A percentile compares a stretch with the other conserved stretches of the same genome.
Evolutionary conservation across 1,139 yeast species (phyloP).

Genomic region (Yamadazyma spencermartinsiae): DNA sequence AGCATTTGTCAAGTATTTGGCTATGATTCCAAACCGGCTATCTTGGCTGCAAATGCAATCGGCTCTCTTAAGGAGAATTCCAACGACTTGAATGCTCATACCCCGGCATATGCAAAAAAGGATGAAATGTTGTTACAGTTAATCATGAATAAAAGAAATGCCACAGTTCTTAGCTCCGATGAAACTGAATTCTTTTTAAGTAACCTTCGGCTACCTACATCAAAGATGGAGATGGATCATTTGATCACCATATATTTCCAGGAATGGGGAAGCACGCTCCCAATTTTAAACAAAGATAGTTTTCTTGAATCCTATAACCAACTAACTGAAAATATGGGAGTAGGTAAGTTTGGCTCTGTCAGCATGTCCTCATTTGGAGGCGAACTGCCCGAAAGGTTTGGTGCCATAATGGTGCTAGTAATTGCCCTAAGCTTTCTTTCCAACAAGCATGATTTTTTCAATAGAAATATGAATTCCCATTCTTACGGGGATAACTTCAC

Average conservation of each 20-base stretch:
- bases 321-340: slow-evolving; percentile 45
- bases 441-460: slow-evolving; percentile 28
- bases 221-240: slow-evolving; percentile 57
- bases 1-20: slow-evolving; percentile 70
- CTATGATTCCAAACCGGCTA: slow-evolving; percentile 65
- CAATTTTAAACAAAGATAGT: slow-evolving; percentile 65
- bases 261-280: slow-evolving; percentile 75
- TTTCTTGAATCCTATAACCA: slow-evolving; percentile 60
- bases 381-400: slow-evolving; percentile 55
- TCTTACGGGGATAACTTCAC: slow-evolving; percentile 22
- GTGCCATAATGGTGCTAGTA: slow-evolving; percentile 57
- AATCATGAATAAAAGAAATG: slow-evolving; percentile 33
- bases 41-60: slow-evolving; percentile 65
- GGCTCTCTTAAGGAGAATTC: slow-evolving; percentile 61
- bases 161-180: slow-evolving; percentile 22
- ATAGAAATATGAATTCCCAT: slow-evolving; percentile 17
- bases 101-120: slow-evolving; percentile 6
- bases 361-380: slow-evolving; percentile 16
- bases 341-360: slow-evolving; percentile 12
- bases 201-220: slow-evolving; percentile 47
- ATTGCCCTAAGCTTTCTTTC: slow-evolving; percentile 58
- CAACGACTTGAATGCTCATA: slow-evolving; percentile 19
- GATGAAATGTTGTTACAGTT: slow-evolving; percentile 21
- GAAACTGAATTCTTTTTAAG: slow-evolving; percentile 49
- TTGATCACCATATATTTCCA: slow-evolving; percentile 64